Evolutionary conservation across 2,329 filamentous ascomycete species (phyloP), one percentile per base, ranked within the genome.

Genomic region (Fusarium transvaalense): DNA sequence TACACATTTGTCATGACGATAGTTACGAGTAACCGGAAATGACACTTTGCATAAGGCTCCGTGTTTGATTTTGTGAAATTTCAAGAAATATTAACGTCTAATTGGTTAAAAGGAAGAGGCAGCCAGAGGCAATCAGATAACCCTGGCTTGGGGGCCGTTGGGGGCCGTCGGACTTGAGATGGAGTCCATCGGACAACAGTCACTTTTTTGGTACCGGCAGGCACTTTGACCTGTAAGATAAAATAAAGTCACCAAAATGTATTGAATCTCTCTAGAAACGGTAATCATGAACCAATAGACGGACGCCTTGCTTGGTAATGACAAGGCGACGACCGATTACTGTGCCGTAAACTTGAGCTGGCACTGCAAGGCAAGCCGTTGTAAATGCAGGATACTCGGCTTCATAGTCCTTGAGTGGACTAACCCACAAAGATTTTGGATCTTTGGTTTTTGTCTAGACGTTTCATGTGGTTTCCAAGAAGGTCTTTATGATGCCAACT

Each of bases 131-230:
- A 68, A 61, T 52, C 38, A 17, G 23, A 53, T n/a, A n/a, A n/a
- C 48, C 58, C 43, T 19, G 34, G 48, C 27, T 61, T 61, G 65
- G 65, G 65, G 65, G 61, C 64, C 61, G 34, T 69, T 69, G 66
- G 66, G 66, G 66, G 66, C 66, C 66, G 35, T 56, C 52, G 35
- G 47, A 43, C 27, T 43, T 7, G 10, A 6, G 13, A 23, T 6
- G 32, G 12, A 17, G 6, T 32, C 21, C 27, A 21, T 31, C 31
- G 50, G 50, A 52, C 25, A 41, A 41, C 42, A 55, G 42, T 31
- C 27, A 37, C 53, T 59, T 17, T 46, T 23, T 35, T 50, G 27
- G 35, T 37, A 12, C 21, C 17, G 17, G 8, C 21, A 39, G 41
- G 42, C 13, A 21, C 17, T 25, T n/a, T 7, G n/a, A 14, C 34